These are phyloP conservation scores for Triadica sebifera DNA, from an alignment of 345 rosid genomes.

Conservation along the genomic window DNA sequence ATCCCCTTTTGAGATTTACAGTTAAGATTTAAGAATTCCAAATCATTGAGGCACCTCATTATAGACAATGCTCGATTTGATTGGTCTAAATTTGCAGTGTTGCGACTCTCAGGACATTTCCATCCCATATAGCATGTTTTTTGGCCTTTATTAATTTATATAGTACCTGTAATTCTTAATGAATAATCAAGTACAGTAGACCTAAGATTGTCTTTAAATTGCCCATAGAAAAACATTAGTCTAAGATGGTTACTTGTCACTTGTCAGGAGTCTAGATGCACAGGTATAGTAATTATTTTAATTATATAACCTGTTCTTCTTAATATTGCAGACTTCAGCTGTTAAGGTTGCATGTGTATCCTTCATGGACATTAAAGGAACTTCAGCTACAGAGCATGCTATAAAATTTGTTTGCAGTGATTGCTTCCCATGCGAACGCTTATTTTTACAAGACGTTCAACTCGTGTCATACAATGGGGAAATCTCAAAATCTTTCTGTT, in stretches of 20 bases:
- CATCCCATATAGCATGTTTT: too few relatives aligned
- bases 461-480: slow-evolving; percentile 43
- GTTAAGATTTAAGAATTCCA: neutral
- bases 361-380: slow-evolving; percentile 56
- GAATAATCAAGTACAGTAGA: too few relatives aligned
- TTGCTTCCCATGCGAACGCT: slow-evolving; percentile 50
- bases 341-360: slow-evolving; percentile 63
- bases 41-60: neutral
- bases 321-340: slow-evolving; percentile 61
- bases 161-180: too few relatives aligned
- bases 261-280: neutral
- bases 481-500: slow-evolving; percentile 53
- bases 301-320: neutral
- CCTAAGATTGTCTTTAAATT: too few relatives aligned
- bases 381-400: slow-evolving; percentile 74
- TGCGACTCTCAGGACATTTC: too few relatives aligned
- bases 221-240: neutral
- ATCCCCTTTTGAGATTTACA: neutral
- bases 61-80: neutral
- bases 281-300: neutral
- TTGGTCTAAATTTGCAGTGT: neutral
- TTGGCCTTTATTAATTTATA: too few relatives aligned
- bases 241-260: neutral
- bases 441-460: slow-evolving; percentile 61
- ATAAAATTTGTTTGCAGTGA: slow-evolving; percentile 75